A percentile compares a stretch with the other conserved stretches of the same genome.
Evolutionary conservation across 768 basidiomycete genomes (phyloP).

Genomic region (Leccinum variicolor): DNA sequence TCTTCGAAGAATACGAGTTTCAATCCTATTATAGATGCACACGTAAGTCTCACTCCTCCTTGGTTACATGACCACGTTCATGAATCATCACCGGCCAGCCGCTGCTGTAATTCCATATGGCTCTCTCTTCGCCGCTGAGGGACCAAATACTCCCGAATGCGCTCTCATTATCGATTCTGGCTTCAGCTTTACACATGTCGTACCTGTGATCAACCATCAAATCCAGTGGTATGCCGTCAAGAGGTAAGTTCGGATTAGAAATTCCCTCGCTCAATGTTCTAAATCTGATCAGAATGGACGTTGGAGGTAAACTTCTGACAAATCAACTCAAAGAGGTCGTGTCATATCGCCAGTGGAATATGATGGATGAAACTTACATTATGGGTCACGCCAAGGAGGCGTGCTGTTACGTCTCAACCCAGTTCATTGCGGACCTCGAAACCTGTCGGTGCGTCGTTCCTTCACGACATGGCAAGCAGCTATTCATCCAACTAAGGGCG

Average conservation of each 20-base stretch:
- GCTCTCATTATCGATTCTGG: conserved; percentile 83
- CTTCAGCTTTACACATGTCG: conserved; percentile 91
- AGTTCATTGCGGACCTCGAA: conserved; percentile 74
- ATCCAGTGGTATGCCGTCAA: conserved; percentile 81
- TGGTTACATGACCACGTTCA: conserved; percentile 21
- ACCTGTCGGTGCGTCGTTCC: conserved; percentile 62
- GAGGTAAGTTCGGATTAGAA: conserved; percentile 46
- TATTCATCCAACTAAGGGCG: conserved; percentile 36
- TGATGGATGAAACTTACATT: conserved; percentile 96
- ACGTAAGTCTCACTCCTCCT: conserved; percentile 50
- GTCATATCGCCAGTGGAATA: conserved; percentile 96
- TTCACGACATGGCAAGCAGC: conserved; percentile 14
- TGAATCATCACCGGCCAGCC: conserved; percentile 43
- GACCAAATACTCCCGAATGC: conserved; percentile 66
- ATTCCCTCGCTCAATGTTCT: conserved; percentile 13
- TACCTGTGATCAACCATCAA: conserved; percentile 74
- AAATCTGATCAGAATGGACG: conserved; percentile 66
- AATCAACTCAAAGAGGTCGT: conserved; percentile 93
- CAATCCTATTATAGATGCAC: conserved; percentile 75
- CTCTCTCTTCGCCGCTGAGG: conserved; percentile 53
- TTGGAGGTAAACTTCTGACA: conserved; percentile 93
- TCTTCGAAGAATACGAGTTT: conserved; percentile 97
- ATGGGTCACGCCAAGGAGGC: conserved; percentile 91
- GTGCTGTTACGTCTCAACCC: conserved; percentile 80
- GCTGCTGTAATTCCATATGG: conserved; percentile 79